Base-by-base conservation (phyloP, 352 stramenopile species). In the Aphanomyces stellatus region DNA sequence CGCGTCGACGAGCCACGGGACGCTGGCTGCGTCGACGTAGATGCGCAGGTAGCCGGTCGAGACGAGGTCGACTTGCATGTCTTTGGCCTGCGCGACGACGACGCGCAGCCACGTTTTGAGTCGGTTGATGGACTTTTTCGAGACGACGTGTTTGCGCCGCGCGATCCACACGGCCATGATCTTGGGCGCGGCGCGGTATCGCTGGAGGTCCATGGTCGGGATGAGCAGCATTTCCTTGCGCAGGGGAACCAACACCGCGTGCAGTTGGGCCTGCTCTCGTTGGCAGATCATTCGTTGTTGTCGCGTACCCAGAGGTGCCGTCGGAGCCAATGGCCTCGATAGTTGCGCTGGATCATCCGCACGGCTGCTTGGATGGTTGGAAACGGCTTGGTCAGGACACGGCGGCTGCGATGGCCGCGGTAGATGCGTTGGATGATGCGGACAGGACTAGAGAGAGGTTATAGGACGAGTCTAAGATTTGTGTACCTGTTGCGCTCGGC, bases 401-500 rank as follows among this genome's bases (percentile, higher is more conserved):
- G 27, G 22, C 60, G 43, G n/a, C 40, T 40, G 8, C 30, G 19
- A 33, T 67, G 40, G 5, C 60, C 60, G 4, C 60, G 60, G n/a
- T 24, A 67, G 27, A 49, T 22, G n/a, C 60, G 40, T 28, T 67
- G 60, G 13, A 57, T 0, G 19, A 56, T 57, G 17, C 40, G 11
- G 10, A 67, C 60, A 22, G 60, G 60, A 53, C 60, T 67, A 64
- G 4, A 19, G 0, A 8, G 30, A 22, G 3, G 33, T 19, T 22
- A 64, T 19, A 59, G 4, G 15, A 30, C 25, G 17, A 17, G 31
- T 4, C 30, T 8, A 48, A 48, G 11, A 10, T 5, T 28, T 7
- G 7, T 5, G 17, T 51, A 67, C 60, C 60, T 67, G 37, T 67
- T 67, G 41, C 30, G n/a, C 24, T 67, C 60, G 25, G 5, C 48